Conservation (phyloP, 805 yeast genomes). For the Diddensiella santjacobensis region DNA sequence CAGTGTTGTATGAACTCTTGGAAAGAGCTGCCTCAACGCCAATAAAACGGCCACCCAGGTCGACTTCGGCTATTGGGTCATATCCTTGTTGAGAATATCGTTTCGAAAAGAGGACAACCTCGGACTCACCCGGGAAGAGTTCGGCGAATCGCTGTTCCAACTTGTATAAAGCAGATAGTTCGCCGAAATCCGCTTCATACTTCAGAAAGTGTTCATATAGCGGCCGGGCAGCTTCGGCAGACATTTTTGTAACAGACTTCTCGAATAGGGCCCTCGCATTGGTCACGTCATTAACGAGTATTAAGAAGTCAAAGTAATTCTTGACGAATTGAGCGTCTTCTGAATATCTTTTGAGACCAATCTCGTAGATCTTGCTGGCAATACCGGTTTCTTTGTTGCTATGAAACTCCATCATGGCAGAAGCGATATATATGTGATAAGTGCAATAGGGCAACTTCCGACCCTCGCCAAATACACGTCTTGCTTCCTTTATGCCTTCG, state of each 20-base stretch:
- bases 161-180: slow-evolving; percentile 58
- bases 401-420: slow-evolving; percentile 73
- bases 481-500: slow-evolving; percentile 66
- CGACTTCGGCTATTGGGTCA: slow-evolving; percentile 22
- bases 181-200: slow-evolving; percentile 69
- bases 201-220: slow-evolving; percentile 58
- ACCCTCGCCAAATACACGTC: slow-evolving; percentile 65
- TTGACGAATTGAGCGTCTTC: slow-evolving; percentile 59
- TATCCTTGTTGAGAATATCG: slow-evolving; percentile 29
- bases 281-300: slow-evolving; percentile 63
- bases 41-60: slow-evolving; percentile 17
- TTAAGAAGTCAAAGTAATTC: slow-evolving; percentile 68
- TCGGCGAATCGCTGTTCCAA: slow-evolving; percentile 65
- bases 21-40: not conserved
- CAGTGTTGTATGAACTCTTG: too few relatives aligned
- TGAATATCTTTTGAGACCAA: slow-evolving; percentile 62
- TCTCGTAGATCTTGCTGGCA: slow-evolving; percentile 71
- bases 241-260: slow-evolving; percentile 58
- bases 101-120: slow-evolving; percentile 37
- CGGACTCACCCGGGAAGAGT: slow-evolving; percentile 57
- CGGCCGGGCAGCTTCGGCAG: slow-evolving; percentile 37
- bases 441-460: slow-evolving; percentile 62
- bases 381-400: slow-evolving; percentile 56
- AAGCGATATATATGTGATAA: slow-evolving; percentile 73
- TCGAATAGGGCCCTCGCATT: slow-evolving; percentile 82